Conservation (phyloP, 2,329 filamentous ascomycete genomes). For the Gliomastix tumulicola region DNA sequence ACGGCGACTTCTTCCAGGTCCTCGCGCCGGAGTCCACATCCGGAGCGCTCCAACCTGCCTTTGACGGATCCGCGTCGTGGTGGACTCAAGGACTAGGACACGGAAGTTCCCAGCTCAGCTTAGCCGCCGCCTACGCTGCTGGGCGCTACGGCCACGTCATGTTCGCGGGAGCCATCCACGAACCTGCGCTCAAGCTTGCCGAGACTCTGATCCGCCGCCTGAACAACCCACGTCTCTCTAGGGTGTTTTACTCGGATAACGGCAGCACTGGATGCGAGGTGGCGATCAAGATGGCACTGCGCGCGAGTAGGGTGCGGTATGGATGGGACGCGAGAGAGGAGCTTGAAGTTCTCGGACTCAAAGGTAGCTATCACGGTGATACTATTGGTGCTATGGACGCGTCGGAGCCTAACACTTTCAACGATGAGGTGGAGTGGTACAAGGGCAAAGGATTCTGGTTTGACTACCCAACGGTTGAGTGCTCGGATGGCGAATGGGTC, state of each 20-base stretch:
- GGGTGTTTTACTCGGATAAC: constrained; percentile 80
- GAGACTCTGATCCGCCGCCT: constrained; percentile 54
- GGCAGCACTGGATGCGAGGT: constrained; percentile 80
- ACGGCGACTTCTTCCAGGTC: constrained; percentile 72
- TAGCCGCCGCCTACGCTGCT: constrained; percentile 74
- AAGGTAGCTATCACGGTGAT: constrained; percentile 80
- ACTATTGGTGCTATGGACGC: constrained; percentile 87
- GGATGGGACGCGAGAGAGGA: constrained; percentile 52
- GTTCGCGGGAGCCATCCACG: constrained; percentile 75
- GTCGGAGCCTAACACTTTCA: constrained; percentile 69
- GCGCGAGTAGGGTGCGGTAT: constrained; percentile 61
- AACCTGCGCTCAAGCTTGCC: constrained; percentile 66
- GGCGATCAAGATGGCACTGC: constrained; percentile 76
- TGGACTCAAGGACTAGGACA: constrained; percentile 88
- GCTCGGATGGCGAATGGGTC: constrained; percentile 59
- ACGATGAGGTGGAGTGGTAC: constrained; percentile 85
- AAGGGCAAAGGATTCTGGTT: constrained; percentile 74
- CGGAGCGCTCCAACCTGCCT: constrained; percentile 64
- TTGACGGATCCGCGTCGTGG: constrained; percentile 84
- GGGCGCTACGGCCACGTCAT: constrained; percentile 84
- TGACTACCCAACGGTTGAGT: constrained; percentile 66
- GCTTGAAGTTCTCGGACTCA: constrained; percentile 65
- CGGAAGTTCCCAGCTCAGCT: constrained; percentile 62
- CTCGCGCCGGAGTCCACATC: constrained; percentile 66
- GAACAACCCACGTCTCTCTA: constrained; percentile 56